Percentiles rank a stretch among this genome's conserved stretches.
Conservation (phyloP, 352 stramenopile species). For the Globisporangium orthogonon region DNA sequence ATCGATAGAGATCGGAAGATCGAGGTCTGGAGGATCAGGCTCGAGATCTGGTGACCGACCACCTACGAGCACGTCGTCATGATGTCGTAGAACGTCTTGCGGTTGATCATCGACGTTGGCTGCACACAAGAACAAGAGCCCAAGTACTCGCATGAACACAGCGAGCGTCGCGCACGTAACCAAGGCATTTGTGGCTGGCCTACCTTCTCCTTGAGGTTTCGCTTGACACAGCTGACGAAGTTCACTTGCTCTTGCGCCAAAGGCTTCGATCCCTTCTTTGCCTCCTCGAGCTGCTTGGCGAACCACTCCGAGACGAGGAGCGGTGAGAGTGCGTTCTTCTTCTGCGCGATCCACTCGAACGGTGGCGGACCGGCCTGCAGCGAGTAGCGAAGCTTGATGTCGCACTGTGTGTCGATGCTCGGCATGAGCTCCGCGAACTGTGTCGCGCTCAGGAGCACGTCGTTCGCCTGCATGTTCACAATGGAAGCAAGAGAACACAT, state of each 20-base stretch:
- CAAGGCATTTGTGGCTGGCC: not conserved
- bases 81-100: not conserved
- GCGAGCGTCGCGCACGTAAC: constrained; percentile 9
- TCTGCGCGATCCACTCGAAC: constrained; percentile 32
- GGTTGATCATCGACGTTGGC: not conserved
- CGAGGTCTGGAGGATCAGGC: too few species aligned
- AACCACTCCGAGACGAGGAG: constrained; percentile 27
- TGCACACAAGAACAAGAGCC: not conserved
- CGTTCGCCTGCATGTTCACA: not conserved
- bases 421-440: constrained; percentile 13
- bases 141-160: not conserved
- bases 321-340: constrained; percentile 10
- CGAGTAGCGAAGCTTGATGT: constrained; percentile 49
- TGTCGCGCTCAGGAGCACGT: constrained; percentile 8
- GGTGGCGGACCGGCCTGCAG: constrained; percentile 26
- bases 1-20: too few species aligned
- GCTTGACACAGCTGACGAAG: constrained; percentile 21
- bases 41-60: too few species aligned
- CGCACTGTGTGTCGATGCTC: constrained; percentile 26
- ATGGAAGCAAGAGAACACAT: too few species aligned
- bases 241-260: constrained; percentile 4
- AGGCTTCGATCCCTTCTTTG: constrained; percentile 9
- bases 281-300: constrained; percentile 14
- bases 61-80: not conserved
- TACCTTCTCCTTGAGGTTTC: constrained; percentile 10